A percentile compares a stretch with the other conserved stretches of the same genome.
phyloP scores from a whole-genome alignment of 1,284 basidiomycete species.

The Ustilago xerochloae region DNA sequence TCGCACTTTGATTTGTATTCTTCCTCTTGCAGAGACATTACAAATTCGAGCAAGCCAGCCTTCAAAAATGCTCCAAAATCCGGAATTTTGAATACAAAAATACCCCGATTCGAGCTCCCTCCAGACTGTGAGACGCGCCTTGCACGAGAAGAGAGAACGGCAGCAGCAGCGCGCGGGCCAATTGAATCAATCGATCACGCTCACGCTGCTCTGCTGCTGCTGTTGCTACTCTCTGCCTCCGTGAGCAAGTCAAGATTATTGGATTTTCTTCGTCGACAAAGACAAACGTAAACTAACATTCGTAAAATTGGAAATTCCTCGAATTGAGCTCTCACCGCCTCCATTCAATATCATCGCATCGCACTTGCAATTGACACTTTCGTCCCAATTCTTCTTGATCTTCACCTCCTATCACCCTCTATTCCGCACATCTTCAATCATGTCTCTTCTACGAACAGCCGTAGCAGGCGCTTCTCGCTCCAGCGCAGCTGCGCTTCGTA shows the following conservation, averaged over 20 bases:
- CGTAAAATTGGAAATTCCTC: background rate
- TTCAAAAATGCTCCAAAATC: background rate
- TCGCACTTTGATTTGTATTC: background rate
- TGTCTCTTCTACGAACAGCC: slow-evolving; percentile 48
- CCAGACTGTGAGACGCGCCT: background rate
- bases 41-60: background rate
- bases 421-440: slow-evolving; percentile 4
- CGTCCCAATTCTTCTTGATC: background rate
- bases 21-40: background rate
- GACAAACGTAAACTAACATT: slow-evolving; percentile 24
- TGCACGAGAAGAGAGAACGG: background rate
- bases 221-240: background rate
- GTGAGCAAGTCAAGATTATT: no score
- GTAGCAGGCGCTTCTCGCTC: slow-evolving; percentile 38
- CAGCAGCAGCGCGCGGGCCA: background rate
- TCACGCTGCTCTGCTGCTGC: background rate
- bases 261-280: no score
- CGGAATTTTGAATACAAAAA: slow-evolving; percentile 2
- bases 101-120: background rate
- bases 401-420: background rate
- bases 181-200: background rate
- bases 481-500: slow-evolving; percentile 11
- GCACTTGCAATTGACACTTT: background rate
- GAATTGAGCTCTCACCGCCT: background rate
- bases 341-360: slow-evolving; percentile 22